Percentiles rank a stretch among this genome's conserved stretches.
Evolutionary conservation across 202 grass and related monocot genomes (phyloP).

Genomic region (Carex arenaria): DNA sequence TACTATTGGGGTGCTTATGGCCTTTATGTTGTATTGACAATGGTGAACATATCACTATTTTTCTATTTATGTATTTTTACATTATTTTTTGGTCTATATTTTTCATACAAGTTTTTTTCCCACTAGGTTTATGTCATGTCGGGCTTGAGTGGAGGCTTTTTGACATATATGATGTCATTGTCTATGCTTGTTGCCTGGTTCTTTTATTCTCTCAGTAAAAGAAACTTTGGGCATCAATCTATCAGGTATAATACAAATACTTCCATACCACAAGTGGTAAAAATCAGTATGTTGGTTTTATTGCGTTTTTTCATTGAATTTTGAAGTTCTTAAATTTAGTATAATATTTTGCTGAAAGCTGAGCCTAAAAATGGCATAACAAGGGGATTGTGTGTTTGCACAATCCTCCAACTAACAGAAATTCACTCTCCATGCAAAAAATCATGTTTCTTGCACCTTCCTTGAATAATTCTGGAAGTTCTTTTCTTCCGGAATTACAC

Average conservation of each 20-base stretch:
- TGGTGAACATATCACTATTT: constrained; percentile 49
- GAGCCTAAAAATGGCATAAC: neutral
- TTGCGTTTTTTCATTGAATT: neutral
- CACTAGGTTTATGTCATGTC: constrained; percentile 59
- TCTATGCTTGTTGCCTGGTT: constrained; percentile 81
- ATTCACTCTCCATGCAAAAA: neutral
- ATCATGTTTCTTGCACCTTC: neutral
- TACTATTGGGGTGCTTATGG: constrained; percentile 97
- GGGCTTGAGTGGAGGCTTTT: constrained; percentile 81
- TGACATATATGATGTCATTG: constrained; percentile 79
- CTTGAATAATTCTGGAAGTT: neutral
- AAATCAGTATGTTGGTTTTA: neutral
- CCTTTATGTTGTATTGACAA: constrained; percentile 70
- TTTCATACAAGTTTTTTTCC: neutral
- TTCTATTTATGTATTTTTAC: constrained; percentile 3
- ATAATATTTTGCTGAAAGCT: neutral
- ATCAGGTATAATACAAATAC: constrained; percentile 41
- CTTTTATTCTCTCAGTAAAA: constrained; percentile 40
- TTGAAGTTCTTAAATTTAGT: neutral
- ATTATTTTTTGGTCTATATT: neutral
- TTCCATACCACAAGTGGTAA: neutral
- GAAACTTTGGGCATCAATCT: constrained; percentile 47
- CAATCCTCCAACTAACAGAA: neutral
- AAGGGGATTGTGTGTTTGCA: neutral
- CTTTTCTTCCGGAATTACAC: neutral